Conservation (phyloP, 2,329 filamentous ascomycete genomes). For the Grosmannia huntii region DNA sequence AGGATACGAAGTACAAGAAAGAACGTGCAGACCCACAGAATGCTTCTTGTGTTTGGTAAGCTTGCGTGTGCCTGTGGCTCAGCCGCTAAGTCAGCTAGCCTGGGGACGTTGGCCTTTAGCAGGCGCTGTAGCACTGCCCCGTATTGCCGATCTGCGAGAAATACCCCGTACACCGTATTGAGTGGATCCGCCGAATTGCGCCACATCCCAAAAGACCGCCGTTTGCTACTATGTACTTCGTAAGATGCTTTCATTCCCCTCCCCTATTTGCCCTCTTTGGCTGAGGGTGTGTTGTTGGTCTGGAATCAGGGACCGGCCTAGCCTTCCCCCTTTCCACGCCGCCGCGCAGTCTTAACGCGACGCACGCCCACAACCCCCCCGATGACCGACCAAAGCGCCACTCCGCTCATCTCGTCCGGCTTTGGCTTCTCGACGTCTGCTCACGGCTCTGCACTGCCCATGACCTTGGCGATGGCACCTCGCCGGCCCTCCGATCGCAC, state of each 20-base stretch:
- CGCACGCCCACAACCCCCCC: slow-evolving; percentile 9
- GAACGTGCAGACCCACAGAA: neutral
- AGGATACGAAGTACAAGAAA: too few relatives aligned
- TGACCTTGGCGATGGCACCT: neutral
- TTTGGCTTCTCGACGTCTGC: too few relatives aligned
- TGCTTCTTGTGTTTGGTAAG: neutral
- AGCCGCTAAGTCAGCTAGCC: neutral
- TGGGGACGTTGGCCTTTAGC: too few relatives aligned
- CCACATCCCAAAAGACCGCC: neutral
- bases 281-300: neutral
- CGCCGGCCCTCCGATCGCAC: neutral
- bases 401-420: neutral
- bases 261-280: too few relatives aligned
- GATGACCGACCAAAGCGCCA: neutral
- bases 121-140: too few relatives aligned
- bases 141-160: too few relatives aligned
- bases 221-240: too few relatives aligned
- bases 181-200: too few relatives aligned
- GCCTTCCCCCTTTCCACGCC: too few relatives aligned
- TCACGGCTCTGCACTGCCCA: neutral
- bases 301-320: too few relatives aligned
- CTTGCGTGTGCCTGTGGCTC: neutral
- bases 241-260: neutral
- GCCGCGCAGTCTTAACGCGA: neutral
- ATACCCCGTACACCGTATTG: too few relatives aligned